These are phyloP conservation scores for Oryza rufipogon DNA, from an alignment of 176 grass and related monocot genomes.

Conservation along the genomic window DNA sequence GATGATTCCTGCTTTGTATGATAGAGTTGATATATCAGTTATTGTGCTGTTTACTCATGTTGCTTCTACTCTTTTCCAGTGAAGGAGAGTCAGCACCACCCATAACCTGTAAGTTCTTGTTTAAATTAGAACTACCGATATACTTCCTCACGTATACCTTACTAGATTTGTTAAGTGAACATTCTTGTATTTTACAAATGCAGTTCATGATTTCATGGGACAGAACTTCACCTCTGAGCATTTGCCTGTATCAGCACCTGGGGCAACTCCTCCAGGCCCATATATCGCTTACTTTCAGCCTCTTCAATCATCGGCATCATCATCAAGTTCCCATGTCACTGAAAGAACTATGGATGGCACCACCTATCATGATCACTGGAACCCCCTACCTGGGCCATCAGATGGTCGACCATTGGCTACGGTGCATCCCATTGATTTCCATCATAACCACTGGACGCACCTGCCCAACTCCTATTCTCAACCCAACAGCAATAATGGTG, in stretches of 20 bases:
- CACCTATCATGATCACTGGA: constrained; percentile 64
- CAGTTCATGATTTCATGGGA: constrained; percentile 59
- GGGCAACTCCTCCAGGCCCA: constrained; percentile 41
- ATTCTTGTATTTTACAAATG: constrained; percentile 27
- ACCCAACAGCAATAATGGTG: constrained; percentile 40
- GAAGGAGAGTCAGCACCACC: constrained; percentile 45
- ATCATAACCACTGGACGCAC: constrained; percentile 44
- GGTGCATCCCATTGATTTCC: constrained; percentile 44
- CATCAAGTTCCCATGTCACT: constrained; percentile 34
- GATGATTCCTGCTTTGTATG: constrained; percentile 5
- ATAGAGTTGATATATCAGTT: constrained; percentile 21
- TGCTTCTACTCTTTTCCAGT: constrained; percentile 38
- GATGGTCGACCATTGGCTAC: constrained; percentile 28
- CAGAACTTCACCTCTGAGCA: constrained; percentile 40
- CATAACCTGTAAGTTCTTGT: constrained; percentile 55
- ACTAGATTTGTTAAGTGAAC: constrained; percentile 29
- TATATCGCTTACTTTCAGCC: constrained; percentile 54
- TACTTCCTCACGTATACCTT: background rate
- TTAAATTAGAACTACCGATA: constrained; percentile 9
- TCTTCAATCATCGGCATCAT: constrained; percentile 15
- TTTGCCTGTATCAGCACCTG: constrained; percentile 17
- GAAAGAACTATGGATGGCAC: constrained; percentile 43
- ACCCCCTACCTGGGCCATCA: constrained; percentile 37
- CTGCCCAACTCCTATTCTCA: constrained; percentile 45
- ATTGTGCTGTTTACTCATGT: constrained; percentile 25